These are phyloP conservation scores for Elongisporangium undulatum DNA, from an alignment of 352 stramenopile species.

Conservation along the genomic window DNA sequence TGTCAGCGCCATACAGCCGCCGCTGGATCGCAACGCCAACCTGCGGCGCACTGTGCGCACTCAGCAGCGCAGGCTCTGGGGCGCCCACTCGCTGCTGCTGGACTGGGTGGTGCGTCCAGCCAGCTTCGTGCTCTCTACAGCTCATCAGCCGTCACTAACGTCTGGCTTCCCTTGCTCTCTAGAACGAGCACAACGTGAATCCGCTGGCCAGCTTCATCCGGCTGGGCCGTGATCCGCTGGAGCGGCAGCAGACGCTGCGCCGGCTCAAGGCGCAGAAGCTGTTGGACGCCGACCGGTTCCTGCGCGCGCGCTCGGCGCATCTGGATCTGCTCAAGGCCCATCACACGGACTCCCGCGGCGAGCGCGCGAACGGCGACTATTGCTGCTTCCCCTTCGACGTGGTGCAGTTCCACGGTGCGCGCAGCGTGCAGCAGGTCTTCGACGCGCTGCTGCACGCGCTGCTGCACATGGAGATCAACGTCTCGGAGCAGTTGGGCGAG, in stretches of 20 bases:
- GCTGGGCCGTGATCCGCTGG: not conserved
- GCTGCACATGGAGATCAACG: constrained; percentile 26
- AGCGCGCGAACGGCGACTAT: constrained; percentile 17
- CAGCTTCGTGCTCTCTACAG: constrained; percentile 3
- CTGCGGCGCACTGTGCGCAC: not conserved
- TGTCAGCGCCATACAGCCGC: not conserved
- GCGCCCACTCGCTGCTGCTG: not conserved
- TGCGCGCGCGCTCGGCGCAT: constrained; percentile 6
- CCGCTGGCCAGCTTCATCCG: constrained; percentile 9
- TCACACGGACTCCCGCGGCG: constrained; percentile 16
- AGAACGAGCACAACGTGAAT: not conserved
- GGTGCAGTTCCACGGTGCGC: constrained; percentile 15
- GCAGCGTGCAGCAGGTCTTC: constrained; percentile 20
- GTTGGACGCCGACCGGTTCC: constrained; percentile 6
- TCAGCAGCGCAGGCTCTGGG: not conserved
- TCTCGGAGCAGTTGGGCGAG: constrained; percentile 24
- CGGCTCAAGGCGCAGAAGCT: constrained; percentile 6
- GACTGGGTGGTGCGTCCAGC: not conserved
- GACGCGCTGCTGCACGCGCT: constrained; percentile 25
- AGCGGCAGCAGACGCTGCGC: constrained; percentile 5
- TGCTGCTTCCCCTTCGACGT: constrained; percentile 16
- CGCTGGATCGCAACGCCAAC: not conserved
- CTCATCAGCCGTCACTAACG: not conserved
- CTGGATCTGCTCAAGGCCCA: constrained; percentile 9
- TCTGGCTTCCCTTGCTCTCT: not conserved